phyloP scores from a whole-genome alignment of 495 filamentous ascomycete genomes.

The Penicillium longicatenatum region DNA sequence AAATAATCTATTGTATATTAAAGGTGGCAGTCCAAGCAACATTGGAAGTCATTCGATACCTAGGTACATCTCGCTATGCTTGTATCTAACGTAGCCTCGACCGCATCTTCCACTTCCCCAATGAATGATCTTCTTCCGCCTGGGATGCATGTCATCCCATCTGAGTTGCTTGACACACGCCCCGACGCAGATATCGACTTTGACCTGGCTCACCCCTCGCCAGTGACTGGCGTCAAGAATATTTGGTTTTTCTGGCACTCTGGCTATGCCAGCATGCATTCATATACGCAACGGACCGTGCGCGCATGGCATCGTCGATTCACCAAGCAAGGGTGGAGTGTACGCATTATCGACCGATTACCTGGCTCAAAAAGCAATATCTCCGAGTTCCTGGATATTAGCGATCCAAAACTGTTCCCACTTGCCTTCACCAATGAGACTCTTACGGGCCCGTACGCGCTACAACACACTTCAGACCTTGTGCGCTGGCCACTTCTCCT shows the following conservation, averaged over 20 bases:
- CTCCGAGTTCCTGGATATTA: slow-evolving; percentile 47
- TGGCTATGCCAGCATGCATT: slow-evolving; percentile 47
- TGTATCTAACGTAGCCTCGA: no score
- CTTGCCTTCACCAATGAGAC: slow-evolving; percentile 48
- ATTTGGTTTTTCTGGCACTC: slow-evolving; percentile 61
- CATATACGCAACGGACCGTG: slow-evolving; percentile 56
- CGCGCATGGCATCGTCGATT: slow-evolving; percentile 58
- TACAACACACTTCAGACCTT: slow-evolving; percentile 58
- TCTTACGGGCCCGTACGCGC: slow-evolving; percentile 47
- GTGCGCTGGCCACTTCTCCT: slow-evolving; percentile 57
- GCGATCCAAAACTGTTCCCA: slow-evolving; percentile 46
- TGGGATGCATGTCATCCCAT: slow-evolving; percentile 17
- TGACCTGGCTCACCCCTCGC: slow-evolving; percentile 41
- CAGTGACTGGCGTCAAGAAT: slow-evolving; percentile 49
- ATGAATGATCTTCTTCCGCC: slow-evolving; percentile 15
- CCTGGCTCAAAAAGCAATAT: slow-evolving; percentile 48
- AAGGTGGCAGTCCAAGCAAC: no score
- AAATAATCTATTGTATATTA: no score
- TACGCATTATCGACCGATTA: slow-evolving; percentile 51
- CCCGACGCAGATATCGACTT: slow-evolving; percentile 48
- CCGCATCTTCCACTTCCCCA: background rate
- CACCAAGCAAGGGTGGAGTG: slow-evolving; percentile 50
- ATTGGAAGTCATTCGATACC: no score
- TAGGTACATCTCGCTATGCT: no score
- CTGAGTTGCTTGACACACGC: slow-evolving; percentile 37